phyloP scores from a whole-genome alignment of 305 asterid species.

The Solanum hybrid region DNA sequence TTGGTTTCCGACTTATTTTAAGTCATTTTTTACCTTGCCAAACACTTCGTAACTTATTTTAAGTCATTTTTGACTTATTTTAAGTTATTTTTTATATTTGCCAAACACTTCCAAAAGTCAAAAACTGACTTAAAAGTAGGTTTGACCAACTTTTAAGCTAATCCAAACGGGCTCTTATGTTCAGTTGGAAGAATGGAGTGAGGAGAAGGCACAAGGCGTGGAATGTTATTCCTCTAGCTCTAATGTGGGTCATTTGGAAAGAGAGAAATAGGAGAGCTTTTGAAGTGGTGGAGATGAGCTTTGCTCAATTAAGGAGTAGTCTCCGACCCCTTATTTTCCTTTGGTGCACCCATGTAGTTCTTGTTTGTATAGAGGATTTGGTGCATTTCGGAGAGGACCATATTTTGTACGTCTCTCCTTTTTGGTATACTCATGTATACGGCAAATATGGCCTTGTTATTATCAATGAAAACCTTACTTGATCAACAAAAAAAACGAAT shows the following conservation, averaged over 20 bases:
- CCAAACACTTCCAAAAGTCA: too few species aligned
- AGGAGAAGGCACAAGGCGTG: neutral
- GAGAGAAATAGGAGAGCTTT: neutral
- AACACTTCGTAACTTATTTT: too few species aligned
- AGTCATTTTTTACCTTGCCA: too few species aligned
- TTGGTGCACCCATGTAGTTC: neutral
- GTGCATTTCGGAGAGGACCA: neutral
- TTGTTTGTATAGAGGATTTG: neutral
- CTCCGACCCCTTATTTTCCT: neutral
- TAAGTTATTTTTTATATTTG: too few species aligned
- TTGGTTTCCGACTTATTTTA: too few species aligned
- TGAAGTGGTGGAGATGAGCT: neutral
- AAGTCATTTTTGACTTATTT: too few species aligned
- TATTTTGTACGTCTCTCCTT: neutral
- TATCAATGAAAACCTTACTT: neutral
- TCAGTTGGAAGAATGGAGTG: neutral
- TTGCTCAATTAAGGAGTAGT: neutral
- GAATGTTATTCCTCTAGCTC: neutral
- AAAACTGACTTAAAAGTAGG: too few species aligned
- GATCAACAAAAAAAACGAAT: neutral
- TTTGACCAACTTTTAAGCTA: too few species aligned
- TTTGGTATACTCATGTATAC: neutral
- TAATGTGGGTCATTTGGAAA: neutral
- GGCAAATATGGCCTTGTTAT: neutral
- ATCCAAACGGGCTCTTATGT: neutral